Evolutionary conservation across 2,329 filamentous ascomycete genomes (phyloP), one percentile per base, ranked within the genome.

Genomic region (Dothistroma pini): DNA sequence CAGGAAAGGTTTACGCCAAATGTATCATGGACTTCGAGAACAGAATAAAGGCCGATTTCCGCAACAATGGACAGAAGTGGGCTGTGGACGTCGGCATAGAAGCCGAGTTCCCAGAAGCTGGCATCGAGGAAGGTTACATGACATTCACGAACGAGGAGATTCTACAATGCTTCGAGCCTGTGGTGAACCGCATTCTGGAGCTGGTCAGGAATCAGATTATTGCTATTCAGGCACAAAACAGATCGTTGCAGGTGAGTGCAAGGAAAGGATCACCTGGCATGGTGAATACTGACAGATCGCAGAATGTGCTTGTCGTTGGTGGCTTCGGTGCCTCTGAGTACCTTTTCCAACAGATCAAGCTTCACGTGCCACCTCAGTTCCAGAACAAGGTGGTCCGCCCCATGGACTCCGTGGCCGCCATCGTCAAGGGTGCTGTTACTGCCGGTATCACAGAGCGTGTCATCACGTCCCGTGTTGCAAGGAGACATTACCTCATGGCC

Each of bases 11-110:
- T 58, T 97, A 97, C 77, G 93, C 93, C 68, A 97, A 97, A 81
- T 97, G 93, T 77, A 97, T 99, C 78, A 97, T 97, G 93, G 95
- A 99, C 78, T 99, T 99, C 72, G 95, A 99, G 81, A 97, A 97
- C 84, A 84, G 95, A 76, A 97, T 99, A 84, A 99, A 99, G 83
- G 95, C 95, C 54, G 95, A 97, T 77, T 99, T 99, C 88, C 87
- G 95, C 67, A 97, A 97, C 81, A 97, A 97, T 76, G 93, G 93
- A 54, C 93, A 97, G 78, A 97, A 97, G 77, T 97, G 95, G 95
- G 95, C 95, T 50, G 71, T 97, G 21, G 95, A 99, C 75, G 95
- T 99, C 54, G 95, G 95, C 73, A 97, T 99, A 71, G 95, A 99
- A 81, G 92, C 93, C 49, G 95, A 97, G 74, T 97, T 96, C 80